Evolutionary conservation across 2,329 filamentous ascomycete species (phyloP).

Genomic region (Delphinella strobiligena): DNA sequence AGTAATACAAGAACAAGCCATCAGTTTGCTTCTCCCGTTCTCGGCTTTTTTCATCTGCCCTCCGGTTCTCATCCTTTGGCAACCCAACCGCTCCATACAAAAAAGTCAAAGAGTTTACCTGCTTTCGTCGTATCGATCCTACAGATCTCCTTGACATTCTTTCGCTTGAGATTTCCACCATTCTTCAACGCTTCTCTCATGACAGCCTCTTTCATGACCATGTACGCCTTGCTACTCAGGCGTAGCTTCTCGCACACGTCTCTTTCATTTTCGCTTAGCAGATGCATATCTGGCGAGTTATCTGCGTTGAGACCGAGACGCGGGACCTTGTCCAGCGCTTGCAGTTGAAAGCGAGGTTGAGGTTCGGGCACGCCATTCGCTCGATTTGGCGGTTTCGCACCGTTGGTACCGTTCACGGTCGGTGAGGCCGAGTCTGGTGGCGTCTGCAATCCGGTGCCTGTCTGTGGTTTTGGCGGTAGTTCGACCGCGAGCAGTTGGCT

Average conservation of each 20-base stretch:
- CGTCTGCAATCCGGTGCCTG: constrained; percentile 24
- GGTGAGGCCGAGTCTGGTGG: constrained; percentile 20
- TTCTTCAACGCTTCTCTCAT: constrained; percentile 81
- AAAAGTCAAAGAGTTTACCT: constrained; percentile 83
- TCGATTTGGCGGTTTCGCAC: constrained; percentile 20
- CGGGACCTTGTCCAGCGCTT: constrained; percentile 37
- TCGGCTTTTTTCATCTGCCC: neutral
- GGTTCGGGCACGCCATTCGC: constrained; percentile 28
- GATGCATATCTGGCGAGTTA: constrained; percentile 68
- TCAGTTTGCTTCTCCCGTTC: neutral
- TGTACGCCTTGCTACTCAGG: constrained; percentile 84
- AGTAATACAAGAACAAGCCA: neutral
- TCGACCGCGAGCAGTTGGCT: constrained; percentile 69
- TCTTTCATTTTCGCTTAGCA: constrained; percentile 71
- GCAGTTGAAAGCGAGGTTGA: constrained; percentile 16
- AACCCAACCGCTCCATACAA: constrained; percentile 86
- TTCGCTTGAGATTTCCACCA: constrained; percentile 84
- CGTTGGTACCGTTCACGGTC: constrained; percentile 34
- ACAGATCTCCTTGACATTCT: constrained; percentile 78
- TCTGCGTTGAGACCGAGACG: constrained; percentile 62
- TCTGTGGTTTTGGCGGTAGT: constrained; percentile 49
- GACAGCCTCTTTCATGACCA: constrained; percentile 89
- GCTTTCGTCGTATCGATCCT: constrained; percentile 75
- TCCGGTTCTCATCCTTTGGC: constrained; percentile 53
- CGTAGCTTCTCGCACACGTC: constrained; percentile 77